Percentiles rank a stretch among this genome's conserved stretches.
Conservation (phyloP, 805 yeast genomes). For the Limtongozyma cylindracea region DNA sequence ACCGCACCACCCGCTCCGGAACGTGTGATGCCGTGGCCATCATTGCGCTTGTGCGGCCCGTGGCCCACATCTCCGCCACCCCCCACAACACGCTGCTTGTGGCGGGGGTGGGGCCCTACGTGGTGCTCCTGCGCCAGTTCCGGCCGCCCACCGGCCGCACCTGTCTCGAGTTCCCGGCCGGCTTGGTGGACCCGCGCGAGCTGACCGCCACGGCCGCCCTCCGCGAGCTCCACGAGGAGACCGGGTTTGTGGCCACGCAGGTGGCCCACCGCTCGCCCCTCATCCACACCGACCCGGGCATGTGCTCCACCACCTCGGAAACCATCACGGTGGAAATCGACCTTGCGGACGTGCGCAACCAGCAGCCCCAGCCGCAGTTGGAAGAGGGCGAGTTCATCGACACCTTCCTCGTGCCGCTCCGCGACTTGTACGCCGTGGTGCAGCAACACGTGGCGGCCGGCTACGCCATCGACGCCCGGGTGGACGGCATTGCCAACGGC, state of each 20-base stretch:
- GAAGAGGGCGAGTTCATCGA: conserved; percentile 90
- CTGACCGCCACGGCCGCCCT: conserved; percentile 55
- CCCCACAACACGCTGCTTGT: no score
- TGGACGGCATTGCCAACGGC: no score
- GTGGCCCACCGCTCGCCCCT: conserved; percentile 4
- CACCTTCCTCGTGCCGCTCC: conserved; percentile 52
- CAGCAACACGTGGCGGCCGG: no score
- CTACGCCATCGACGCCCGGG: no score
- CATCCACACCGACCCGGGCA: conserved; percentile 57
- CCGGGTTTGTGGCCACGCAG: conserved; percentile 67
- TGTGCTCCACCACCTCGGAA: conserved; percentile 70
- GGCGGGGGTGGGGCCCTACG: no score
- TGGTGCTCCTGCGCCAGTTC: conserved; percentile 72
- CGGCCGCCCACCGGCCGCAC: conserved; percentile 83
- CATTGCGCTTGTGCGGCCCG: conserved; percentile 30
- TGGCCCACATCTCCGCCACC: conserved; percentile 4
- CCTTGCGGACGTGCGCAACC: conserved; percentile 33
- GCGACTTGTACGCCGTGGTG: no score
- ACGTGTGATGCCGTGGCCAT: conserved; percentile 79
- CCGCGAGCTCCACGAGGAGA: conserved; percentile 77
- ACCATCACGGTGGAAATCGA: conserved; percentile 65
- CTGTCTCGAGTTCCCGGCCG: conserved; percentile 89
- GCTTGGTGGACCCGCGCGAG: conserved; percentile 72
- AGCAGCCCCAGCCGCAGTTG: conserved; percentile 42
- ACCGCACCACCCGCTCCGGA: conserved; percentile 45